Base-by-base conservation (phyloP, 352 stramenopile species). In the Blastocystis sp. region DNA sequence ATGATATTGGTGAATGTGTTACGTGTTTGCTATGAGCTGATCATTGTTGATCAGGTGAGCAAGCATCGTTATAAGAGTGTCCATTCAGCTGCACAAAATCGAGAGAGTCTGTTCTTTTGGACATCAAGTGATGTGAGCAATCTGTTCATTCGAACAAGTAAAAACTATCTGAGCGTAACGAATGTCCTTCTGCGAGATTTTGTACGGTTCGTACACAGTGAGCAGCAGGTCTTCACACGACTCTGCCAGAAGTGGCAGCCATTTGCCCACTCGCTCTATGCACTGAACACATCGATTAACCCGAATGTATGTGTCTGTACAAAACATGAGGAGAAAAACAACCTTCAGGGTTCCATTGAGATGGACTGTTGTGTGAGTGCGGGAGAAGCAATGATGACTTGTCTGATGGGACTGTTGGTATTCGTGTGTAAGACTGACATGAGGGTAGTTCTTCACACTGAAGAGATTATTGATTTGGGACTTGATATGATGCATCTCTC, bases 231-330 rank as follows among this genome's bases (percentile, higher is more conserved):
- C 5, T 47, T 89, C 20, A 43, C 41, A 20, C 63, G 53, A 24
- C 78, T 50, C 20, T 26, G 37, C 24, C 24, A 73, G 39, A 18
- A 20, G 24, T 89, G 78, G 78, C 39, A 76, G 11, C 64, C 78
- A 9, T 89, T 89, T 39, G 78, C 78, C 16, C 66, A 79, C 53
- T 45, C 53, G 16, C 43, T 79, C 5, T 89, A 89, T 34, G 39
- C 55, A n/a, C 43, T 85, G 47, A 66, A 85, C 30, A 43, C 54
- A 11, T 85, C 73, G 13, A 85, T 85, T 55, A 85, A 85, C 39
- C 73, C 73, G 37, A 66, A 66, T 55, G 53, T 24, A 11, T 85
- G 73, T 43, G 30, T 85, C 16, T 55, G 54, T 18, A 24, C 9
- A 39, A 62, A 26, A 1, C 16, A 9, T 8, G 78, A 89, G 5